phyloP scores from a whole-genome alignment of 257 asterid genomes.

The Solanum piurae region DNA sequence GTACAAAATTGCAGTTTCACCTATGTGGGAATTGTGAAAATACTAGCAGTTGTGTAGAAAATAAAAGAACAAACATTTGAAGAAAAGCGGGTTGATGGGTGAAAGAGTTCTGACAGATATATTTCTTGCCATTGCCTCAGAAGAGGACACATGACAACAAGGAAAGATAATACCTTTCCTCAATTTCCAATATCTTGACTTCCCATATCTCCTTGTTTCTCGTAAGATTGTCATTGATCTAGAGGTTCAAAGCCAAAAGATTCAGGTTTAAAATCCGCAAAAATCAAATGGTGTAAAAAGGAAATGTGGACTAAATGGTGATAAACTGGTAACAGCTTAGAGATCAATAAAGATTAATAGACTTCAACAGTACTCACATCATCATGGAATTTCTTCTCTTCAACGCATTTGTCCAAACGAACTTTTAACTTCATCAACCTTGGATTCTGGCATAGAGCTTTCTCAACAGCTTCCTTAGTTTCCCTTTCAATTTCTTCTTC shows the following conservation, averaged over 20 bases:
- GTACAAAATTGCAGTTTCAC: not conserved
- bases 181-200: constrained; percentile 41
- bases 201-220: constrained; percentile 81
- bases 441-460: constrained; percentile 63
- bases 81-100: not conserved
- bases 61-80: not conserved
- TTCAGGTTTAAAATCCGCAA: not conserved
- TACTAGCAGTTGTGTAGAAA: not conserved
- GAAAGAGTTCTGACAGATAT: not conserved
- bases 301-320: not conserved
- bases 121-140: not conserved
- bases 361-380: constrained; percentile 39
- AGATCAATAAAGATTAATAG: not conserved
- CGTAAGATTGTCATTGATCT: constrained; percentile 83
- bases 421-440: constrained; percentile 67
- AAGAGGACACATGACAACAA: not conserved
- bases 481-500: constrained; percentile 69
- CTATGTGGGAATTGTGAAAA: not conserved
- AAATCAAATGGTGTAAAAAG: not conserved
- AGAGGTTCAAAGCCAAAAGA: not conserved
- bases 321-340: not conserved
- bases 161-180: constrained; percentile 44
- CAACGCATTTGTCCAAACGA: constrained; percentile 46
- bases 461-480: constrained; percentile 48
- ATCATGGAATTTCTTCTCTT: constrained; percentile 69